Conservation (phyloP, 169 alveolate genomes). For the Nephromyces sp. region DNA sequence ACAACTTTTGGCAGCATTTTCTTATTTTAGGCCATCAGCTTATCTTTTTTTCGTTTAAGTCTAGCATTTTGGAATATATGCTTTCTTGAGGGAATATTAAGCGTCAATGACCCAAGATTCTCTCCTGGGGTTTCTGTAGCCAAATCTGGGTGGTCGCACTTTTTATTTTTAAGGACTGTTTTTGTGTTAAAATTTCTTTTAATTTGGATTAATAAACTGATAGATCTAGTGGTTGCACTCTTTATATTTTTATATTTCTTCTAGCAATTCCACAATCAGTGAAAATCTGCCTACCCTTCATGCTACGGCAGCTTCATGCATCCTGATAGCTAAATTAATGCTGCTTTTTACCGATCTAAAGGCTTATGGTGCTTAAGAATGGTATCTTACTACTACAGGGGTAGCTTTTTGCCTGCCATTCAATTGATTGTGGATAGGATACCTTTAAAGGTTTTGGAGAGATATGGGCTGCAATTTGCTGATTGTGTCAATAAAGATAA, state of each 20-base stretch:
- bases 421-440: slow-evolving; percentile 85
- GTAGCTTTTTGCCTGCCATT: slow-evolving; percentile 78
- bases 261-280: background rate
- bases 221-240: background rate
- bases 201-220: background rate
- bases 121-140: background rate
- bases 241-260: background rate
- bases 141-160: no score
- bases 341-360: background rate
- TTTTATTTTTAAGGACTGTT: no score
- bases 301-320: background rate
- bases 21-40: no score
- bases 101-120: background rate
- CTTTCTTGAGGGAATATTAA: no score
- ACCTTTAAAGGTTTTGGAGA: slow-evolving; percentile 66
- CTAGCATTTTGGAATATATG: no score
- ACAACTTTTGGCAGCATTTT: no score
- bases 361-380: background rate
- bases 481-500: background rate
- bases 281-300: background rate
- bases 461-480: slow-evolving; percentile 4
- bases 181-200: no score
- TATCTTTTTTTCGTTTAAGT: no score
- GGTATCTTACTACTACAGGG: slow-evolving; percentile 41
- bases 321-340: background rate